Evolutionary conservation across 2,329 filamentous ascomycete genomes (phyloP), one percentile per base, ranked within the genome.

Genomic region (Fusarium palustre): DNA sequence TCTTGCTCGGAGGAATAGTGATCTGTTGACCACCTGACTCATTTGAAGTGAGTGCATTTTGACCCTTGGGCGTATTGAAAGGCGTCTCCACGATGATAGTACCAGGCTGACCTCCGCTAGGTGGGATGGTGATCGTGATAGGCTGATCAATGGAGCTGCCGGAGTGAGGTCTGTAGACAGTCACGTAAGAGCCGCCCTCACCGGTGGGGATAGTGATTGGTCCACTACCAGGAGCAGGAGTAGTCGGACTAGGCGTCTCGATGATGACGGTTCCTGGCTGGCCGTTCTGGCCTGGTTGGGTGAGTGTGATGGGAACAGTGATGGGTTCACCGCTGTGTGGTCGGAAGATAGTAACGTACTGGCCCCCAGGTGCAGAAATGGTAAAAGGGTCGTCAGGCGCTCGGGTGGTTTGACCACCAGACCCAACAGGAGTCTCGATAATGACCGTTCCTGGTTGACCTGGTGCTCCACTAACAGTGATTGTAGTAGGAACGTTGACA

Each of bases 261-360:
- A 68, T 68, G 15, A 68, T 64, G 12, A 68, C 31, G 12, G 65
- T 68, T 15, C 65, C 67, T 34, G 67, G 67, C 15, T 64, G 48
- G 7, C 49, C 54, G 16, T 69, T 69, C 13, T 33, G 25, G 0
- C 67, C 53, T 7, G 53, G 33, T 43, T 68, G 67, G 8, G 67
- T 69, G 33, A 69, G 59, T 4, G 67, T 69, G 9, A 70, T 68
- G 33, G 67, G 63, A 5, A 45, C 34, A 13, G 67, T 56, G 15
- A 69, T 69, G 12, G 67, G 50, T 4, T 69, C 67, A 16, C 67
- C 67, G 9, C 58, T 63, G n/a, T 69, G 67, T 7, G 67, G 67
- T 25, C 67, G 49, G 28, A 68, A 70, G 18, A 70, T 31, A 1
- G 67, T 69, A 4, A 64, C 54, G 33, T 38, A 69, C 31, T 50